Evolutionary conservation across 257 asterid species (phyloP).

Genomic region (Lantana camara): DNA sequence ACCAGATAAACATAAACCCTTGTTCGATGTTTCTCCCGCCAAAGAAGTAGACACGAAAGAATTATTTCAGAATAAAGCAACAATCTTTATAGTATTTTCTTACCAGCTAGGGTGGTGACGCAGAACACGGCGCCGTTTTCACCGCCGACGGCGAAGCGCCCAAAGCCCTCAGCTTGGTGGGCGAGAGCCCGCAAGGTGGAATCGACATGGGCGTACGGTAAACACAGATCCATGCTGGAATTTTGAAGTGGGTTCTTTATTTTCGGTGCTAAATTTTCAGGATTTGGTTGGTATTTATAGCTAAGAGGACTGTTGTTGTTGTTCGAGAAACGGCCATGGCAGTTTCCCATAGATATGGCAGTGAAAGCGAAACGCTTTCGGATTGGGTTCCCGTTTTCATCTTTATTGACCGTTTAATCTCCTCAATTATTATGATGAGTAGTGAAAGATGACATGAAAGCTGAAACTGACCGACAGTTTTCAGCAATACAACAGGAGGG

Average conservation of each 20-base stretch:
- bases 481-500: too few species aligned
- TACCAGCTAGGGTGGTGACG: conserved; percentile 73
- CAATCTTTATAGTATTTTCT: background rate
- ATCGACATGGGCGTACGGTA: conserved; percentile 70
- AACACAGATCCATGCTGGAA: conserved; percentile 33
- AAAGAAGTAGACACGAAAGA: background rate
- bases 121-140: conserved; percentile 58
- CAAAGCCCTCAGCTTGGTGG: conserved; percentile 90
- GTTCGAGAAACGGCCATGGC: conserved; percentile 24
- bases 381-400: background rate
- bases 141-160: conserved; percentile 75
- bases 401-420: too few species aligned
- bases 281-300: conserved; percentile 13
- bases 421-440: too few species aligned
- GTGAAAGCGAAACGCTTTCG: background rate
- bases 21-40: background rate
- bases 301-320: background rate
- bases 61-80: background rate
- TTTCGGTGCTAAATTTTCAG: background rate
- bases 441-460: conserved; percentile 13
- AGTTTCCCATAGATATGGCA: conserved; percentile 7
- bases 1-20: too few species aligned
- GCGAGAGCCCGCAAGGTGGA: conserved; percentile 61
- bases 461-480: conserved; percentile 17
- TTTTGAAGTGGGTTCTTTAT: conserved; percentile 5